A percentile compares a stretch with the other conserved stretches of the same genome.
phyloP scores from a whole-genome alignment of 2,329 filamentous ascomycete genomes.

The Microdochium paspali region DNA sequence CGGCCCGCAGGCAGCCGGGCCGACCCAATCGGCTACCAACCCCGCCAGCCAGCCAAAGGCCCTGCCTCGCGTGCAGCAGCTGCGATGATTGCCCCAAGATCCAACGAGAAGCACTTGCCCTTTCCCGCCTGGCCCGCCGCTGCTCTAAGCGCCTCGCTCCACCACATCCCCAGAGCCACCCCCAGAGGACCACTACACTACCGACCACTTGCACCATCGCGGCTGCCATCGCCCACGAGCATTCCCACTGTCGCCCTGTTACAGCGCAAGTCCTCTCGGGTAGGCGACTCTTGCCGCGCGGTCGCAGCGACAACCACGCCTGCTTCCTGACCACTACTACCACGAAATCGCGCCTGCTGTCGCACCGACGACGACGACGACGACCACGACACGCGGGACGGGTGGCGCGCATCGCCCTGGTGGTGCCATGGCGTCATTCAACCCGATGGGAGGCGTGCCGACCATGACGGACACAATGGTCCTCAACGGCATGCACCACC shows the following conservation, averaged over 20 bases:
- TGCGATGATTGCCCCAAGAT: not conserved
- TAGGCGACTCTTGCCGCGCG: too few relatives aligned
- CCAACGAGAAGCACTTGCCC: not conserved
- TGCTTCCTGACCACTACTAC: too few relatives aligned
- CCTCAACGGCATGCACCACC: not conserved
- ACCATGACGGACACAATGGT: not conserved
- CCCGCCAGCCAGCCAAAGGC: not conserved
- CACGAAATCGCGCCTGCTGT: too few relatives aligned
- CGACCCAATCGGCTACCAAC: not conserved
- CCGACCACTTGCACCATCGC: too few relatives aligned
- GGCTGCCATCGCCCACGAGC: too few relatives aligned
- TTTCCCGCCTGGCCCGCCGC: not conserved
- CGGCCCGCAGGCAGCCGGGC: too few relatives aligned
- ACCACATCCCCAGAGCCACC: not conserved
- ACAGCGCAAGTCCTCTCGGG: too few relatives aligned
- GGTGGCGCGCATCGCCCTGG: not conserved
- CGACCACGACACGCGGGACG: not conserved
- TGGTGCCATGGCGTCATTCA: slow-evolving; percentile 49
- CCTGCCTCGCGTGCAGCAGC: not conserved
- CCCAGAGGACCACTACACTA: not conserved
- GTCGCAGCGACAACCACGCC: too few relatives aligned
- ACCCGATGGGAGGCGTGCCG: slow-evolving; percentile 41
- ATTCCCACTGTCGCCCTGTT: too few relatives aligned
- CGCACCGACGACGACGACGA: not conserved
- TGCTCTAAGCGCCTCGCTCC: not conserved